Base-by-base conservation (phyloP, 192 early-diverging fungal species). In the Linnemannia exigua region DNA sequence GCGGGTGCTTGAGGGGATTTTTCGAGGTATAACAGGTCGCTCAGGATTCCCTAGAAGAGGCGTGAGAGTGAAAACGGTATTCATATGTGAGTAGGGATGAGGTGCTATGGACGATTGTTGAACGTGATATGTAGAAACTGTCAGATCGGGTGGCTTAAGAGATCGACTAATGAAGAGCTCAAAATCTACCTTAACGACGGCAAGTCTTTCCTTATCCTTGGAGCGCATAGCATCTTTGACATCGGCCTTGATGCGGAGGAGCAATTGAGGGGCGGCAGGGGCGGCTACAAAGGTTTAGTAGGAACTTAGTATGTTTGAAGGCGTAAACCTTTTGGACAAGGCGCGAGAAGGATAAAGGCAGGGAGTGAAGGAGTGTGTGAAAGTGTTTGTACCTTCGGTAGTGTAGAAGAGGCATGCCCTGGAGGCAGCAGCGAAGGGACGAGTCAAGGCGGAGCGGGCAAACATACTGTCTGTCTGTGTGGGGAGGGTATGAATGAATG, bases 221-320 rank as follows among this genome's bases (percentile, higher is more conserved):
- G 89, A 82, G 47, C 91, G 92, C 97, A 99, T 97, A 9, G 92
- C 92, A 11, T 91, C 87, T 82, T 97, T 97, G 52, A 97, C 90
- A 75, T 97, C 95, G 41, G 75, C 84, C 88, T 97, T 97, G 33
- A 98, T 88, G 41, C 85, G 79, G 37, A 50, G 72, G 7, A 90
- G 70, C 25, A 92, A 44, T 2, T 74, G 50, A 28, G 87, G 61
- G 16, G 77, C 70, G 22, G 73, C 82, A 54, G 83, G 83, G 7
- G 77, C 74, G 71, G 83, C 83, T 85, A 74, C 28, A 7, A 31
- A 11, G 31, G 9, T 44, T 44, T 44, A 38, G 33, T 14, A 5
- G 31, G 19, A 48, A 1, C 12, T 72, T 14, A 41, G 44, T 72
- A n/a, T 50, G 35, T 72, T 46, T 8, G 2, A 33, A 31, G 12